A percentile compares a stretch with the other conserved stretches of the same genome.
phyloP scores from a whole-genome alignment of 2,329 filamentous ascomycete genomes.

The Fusarium citri region DNA sequence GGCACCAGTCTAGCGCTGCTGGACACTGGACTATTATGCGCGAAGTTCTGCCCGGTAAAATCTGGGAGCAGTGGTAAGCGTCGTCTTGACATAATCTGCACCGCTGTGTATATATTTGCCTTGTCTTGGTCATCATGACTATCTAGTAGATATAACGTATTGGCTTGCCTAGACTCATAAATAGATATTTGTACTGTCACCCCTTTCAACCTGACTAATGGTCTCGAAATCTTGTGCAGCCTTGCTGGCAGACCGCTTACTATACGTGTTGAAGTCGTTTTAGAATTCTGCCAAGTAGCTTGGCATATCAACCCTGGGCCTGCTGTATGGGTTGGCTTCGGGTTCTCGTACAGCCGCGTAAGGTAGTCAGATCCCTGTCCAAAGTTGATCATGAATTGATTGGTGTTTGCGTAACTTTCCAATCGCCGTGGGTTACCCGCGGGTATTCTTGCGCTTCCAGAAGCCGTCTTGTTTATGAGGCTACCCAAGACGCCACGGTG shows the following conservation, averaged over 20 bases:
- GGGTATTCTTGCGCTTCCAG: constrained; percentile 81
- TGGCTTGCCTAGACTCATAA: background rate
- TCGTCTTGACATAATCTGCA: background rate
- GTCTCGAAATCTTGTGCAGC: constrained; percentile 41
- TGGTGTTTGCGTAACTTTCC: constrained; percentile 56
- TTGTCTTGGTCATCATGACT: constrained; percentile 4
- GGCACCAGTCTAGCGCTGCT: constrained; percentile 79
- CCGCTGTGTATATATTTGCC: constrained; percentile 15
- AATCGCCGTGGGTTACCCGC: constrained; percentile 70
- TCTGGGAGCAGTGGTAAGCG: constrained; percentile 85
- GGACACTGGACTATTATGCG: constrained; percentile 96
- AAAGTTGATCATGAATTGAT: constrained; percentile 56
- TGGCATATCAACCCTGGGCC: constrained; percentile 65
- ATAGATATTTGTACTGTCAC: background rate
- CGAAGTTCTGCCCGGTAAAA: constrained; percentile 76
- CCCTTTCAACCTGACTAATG: background rate
- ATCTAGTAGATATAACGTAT: constrained; percentile 1
- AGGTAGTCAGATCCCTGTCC: constrained; percentile 71
- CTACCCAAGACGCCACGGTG: constrained; percentile 68
- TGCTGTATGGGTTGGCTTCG: constrained; percentile 68
- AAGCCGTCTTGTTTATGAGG: constrained; percentile 73
- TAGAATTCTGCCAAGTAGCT: constrained; percentile 65
- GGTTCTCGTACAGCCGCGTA: constrained; percentile 73
- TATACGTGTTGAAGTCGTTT: constrained; percentile 53
- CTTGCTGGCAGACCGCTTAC: constrained; percentile 45